Base-by-base conservation (phyloP, 2,329 filamentous ascomycete genomes). In the Sporothrix humicola region DNA sequence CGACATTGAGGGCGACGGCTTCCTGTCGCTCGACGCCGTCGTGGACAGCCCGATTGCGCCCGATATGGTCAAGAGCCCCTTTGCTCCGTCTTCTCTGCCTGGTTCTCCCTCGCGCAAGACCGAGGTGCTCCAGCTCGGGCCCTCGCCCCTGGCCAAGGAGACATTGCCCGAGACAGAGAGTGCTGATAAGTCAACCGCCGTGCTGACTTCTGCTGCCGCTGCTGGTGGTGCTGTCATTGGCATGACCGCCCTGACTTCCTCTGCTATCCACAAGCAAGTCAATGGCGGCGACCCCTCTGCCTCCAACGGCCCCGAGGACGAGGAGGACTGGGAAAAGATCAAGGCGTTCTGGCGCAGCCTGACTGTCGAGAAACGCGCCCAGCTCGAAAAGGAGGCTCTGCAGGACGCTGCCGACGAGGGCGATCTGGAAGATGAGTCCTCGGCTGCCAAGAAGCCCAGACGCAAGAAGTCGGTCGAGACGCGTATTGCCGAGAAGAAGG, bases 1-100 rank as follows among this genome's bases (percentile, higher is more conserved):
- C 0, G 90, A 93, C 15, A 78, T 85, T 3, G 90, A 92, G 54
- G 87, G 87, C 1, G 87, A 88, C 65, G 92, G 91, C 0, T 95
- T 93, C 78, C 85, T 89, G 78, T 94, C 92, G 4, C 84, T 95
- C 8, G 87, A 94, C 80, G 92, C 92, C 12, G 88, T 94, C 9
- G 86, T 93, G 0, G 87, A 90, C 23, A 89, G 86, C 65, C 89
- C 91, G 3, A 77, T 84, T 1, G 75, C 79, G 70, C 76, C 79
- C 48, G 77, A 78, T 63, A 42, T 73, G 37, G 13, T 66, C 12
- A 72, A 71, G 46, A 72, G 46, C 12, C 69, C 72, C 12, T 72
- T 75, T n/a, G 69, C 44, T 12, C n/a, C 71, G 20, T 54, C 70
- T 5, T 42, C 56, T 17, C 48, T 66, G 12, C 26, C 59, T 26